Conservation (phyloP, 495 filamentous ascomycete species). For the Penicillium tannophilum region DNA sequence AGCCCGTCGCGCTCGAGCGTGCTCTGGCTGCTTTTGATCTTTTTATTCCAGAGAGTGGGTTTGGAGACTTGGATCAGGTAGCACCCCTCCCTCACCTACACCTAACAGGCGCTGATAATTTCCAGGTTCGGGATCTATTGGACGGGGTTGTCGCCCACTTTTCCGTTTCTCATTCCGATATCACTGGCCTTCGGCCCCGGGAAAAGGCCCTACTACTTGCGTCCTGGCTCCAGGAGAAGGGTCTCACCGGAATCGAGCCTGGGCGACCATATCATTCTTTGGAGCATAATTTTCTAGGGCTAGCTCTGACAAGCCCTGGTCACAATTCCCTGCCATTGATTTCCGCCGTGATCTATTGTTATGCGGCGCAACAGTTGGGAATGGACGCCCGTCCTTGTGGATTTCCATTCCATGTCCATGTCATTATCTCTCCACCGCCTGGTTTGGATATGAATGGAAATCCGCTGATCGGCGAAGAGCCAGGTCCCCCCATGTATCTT, state of each 20-base stretch:
- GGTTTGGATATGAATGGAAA: slow-evolving; percentile 67
- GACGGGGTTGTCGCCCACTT: slow-evolving; percentile 63
- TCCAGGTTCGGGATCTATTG: slow-evolving; percentile 60
- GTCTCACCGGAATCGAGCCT: slow-evolving; percentile 66
- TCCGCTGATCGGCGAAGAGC: slow-evolving; percentile 42
- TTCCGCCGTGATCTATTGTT: slow-evolving; percentile 73
- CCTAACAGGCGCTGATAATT: slow-evolving; percentile 13
- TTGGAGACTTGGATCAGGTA: slow-evolving; percentile 75
- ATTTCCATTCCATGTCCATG: slow-evolving; percentile 80
- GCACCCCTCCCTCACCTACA: slow-evolving; percentile 16
- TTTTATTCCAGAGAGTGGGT: slow-evolving; percentile 72
- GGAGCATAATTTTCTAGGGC: slow-evolving; percentile 81
- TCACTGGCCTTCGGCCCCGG: slow-evolving; percentile 57
- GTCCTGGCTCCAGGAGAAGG: slow-evolving; percentile 62
- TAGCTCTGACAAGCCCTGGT: slow-evolving; percentile 57
- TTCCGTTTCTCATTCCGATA: slow-evolving; percentile 45
- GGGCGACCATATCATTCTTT: slow-evolving; percentile 73
- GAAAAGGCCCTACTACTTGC: slow-evolving; percentile 68
- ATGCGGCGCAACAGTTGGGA: slow-evolving; percentile 64
- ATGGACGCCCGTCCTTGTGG: slow-evolving; percentile 72
- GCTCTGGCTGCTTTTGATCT: slow-evolving; percentile 84
- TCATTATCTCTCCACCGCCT: slow-evolving; percentile 61
- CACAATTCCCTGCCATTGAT: slow-evolving; percentile 80
- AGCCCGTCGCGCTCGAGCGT: slow-evolving; percentile 65
- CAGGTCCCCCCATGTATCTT: slow-evolving; percentile 67